Base-by-base conservation (phyloP, 2,329 filamentous ascomycete genomes). In the Aspergillus fructus region DNA sequence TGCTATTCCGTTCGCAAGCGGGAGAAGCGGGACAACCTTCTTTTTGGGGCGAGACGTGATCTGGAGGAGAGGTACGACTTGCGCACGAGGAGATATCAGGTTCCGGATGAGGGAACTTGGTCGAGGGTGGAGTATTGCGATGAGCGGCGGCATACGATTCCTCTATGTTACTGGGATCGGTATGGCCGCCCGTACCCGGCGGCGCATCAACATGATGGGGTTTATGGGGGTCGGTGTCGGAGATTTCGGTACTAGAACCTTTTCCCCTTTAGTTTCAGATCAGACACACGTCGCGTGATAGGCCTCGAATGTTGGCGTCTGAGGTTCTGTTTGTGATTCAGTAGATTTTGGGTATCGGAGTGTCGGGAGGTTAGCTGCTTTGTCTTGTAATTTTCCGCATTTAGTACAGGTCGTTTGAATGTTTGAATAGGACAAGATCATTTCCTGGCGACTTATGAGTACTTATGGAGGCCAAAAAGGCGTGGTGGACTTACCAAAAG, bases 401-500 rank as follows among this genome's bases (percentile, higher is more conserved):
- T 71, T 76, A 3, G 64, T 58, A 55, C 76, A 79, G 15, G 71
- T 66, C 2, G 68, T 73, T 30, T 71, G 68, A 46, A 78, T 66
- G 55, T 75, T 69, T 12, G 70, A 61, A 60, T 78, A 79, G 19
- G 76, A 75, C 27, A 71, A 66, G 9, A 78, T 73, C 70, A 77
- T 76, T 50, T 77, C 73, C 76, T 79, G 47, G 15, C 11, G 15
- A 11, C 30, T 9, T 19, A 41, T 49, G 5, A 30, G 48, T 15
- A 37, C 8, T 40, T 34, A 37, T 19, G 17, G 34, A 12, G 4
- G 21, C n/a, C 33, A 34, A 41, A 12, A 13, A 9, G 13, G 9
- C 15, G n/a, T 3, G 7, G 39, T 7, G 4, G 15, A 68, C 74
- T 61, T 61, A 77, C 74, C 53, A 76, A 58, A 42, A 76, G 62